phyloP scores from a whole-genome alignment of 768 basidiomycete genomes.

The Rossbeevera mucosa region DNA sequence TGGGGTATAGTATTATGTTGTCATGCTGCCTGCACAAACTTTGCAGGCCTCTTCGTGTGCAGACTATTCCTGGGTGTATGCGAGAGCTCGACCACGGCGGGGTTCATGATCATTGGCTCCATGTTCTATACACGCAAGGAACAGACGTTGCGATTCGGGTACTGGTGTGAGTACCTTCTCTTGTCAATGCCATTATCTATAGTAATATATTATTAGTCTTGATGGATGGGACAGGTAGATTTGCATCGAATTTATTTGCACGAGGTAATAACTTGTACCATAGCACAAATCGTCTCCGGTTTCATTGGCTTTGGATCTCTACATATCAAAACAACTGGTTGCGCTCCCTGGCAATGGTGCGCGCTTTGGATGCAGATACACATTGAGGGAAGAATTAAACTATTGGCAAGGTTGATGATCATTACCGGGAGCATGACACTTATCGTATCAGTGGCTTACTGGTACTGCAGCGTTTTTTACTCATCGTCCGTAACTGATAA shows the following conservation, averaged over 20 bases:
- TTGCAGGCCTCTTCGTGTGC: conserved; percentile 58
- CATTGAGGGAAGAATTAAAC: not conserved
- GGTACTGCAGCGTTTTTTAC: conserved; percentile 32
- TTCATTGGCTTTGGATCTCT: conserved; percentile 65
- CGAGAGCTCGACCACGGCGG: conserved; percentile 68
- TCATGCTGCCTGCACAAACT: conserved; percentile 71
- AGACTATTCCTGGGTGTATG: conserved; percentile 67
- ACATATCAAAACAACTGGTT: conserved; percentile 51
- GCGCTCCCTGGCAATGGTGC: conserved; percentile 74
- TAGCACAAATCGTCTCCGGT: conserved; percentile 67
- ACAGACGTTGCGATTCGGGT: conserved; percentile 65
- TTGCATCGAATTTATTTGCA: not conserved
- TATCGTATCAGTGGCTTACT: conserved; percentile 47
- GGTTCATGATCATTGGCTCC: conserved; percentile 70
- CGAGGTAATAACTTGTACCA: conserved; percentile 2
- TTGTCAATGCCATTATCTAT: not conserved
- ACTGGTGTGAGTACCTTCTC: conserved; percentile 57
- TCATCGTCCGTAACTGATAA: not conserved
- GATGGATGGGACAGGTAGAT: conserved; percentile 69
- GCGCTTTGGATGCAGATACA: not conserved
- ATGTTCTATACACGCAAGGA: conserved; percentile 78
- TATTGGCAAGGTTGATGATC: conserved; percentile 53
- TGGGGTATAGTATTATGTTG: conserved; percentile 59
- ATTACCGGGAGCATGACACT: conserved; percentile 62
- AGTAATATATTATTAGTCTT: conserved; percentile 40